These are phyloP conservation scores for Phlebiopsis gigantea DNA, from an alignment of 768 basidiomycete genomes.

Conservation along the genomic window DNA sequence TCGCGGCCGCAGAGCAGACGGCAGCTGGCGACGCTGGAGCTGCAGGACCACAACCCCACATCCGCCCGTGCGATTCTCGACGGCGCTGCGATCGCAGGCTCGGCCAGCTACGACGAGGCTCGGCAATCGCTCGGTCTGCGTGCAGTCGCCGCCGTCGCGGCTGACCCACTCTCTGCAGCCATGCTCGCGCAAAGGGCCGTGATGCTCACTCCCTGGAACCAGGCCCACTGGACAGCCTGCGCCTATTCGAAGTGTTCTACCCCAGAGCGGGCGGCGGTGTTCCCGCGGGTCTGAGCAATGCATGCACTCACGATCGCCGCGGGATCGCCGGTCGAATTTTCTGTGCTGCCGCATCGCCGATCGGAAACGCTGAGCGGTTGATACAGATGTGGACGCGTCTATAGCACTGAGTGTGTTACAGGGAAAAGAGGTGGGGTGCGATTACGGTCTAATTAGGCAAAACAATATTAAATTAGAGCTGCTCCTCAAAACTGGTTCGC, in stretches of 20 bases:
- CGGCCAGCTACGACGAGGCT: conserved; percentile 29
- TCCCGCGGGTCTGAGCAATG: neutral
- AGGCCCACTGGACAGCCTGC: conserved; percentile 52
- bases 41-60: conserved; percentile 40
- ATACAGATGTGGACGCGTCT: neutral
- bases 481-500: conserved; percentile 15
- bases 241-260: conserved; percentile 41
- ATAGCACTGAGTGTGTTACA: neutral
- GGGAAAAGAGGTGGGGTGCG: conserved; percentile 4
- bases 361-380: neutral
- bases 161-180: conserved; percentile 25
- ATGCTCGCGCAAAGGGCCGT: conserved; percentile 57
- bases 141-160: conserved; percentile 37
- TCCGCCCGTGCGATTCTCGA: conserved; percentile 45
- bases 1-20: conserved; percentile 41
- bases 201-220: conserved; percentile 51
- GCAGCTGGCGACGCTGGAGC: conserved; percentile 47
- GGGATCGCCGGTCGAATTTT: neutral
- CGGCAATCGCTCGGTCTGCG: conserved; percentile 43
- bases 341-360: neutral
- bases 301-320: neutral
- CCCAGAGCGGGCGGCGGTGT: neutral
- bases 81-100: conserved; percentile 17
- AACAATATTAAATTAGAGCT: conserved; percentile 4
- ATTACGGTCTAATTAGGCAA: conserved; percentile 12